A percentile compares a stretch with the other conserved stretches of the same genome.
Evolutionary conservation across 331 rosid genomes (phyloP).

Genomic region (Acacia concinna): DNA sequence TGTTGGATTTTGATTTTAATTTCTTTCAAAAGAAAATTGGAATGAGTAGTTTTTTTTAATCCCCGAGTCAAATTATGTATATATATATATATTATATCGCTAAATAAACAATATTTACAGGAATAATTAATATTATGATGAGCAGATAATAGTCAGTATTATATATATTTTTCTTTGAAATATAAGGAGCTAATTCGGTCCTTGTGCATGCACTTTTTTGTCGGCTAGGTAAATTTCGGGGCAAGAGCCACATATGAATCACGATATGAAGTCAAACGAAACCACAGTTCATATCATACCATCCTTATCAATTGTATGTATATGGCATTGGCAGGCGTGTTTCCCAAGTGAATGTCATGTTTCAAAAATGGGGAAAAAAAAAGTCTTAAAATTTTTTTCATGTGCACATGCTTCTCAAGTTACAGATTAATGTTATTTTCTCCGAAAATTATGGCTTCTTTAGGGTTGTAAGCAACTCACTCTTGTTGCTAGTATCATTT

Average conservation of each 20-base stretch:
- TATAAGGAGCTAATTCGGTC: neutral
- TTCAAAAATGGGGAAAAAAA: neutral
- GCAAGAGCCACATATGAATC: neutral
- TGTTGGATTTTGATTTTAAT: neutral
- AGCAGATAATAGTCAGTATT: neutral
- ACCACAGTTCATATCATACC: neutral
- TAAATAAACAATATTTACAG: neutral
- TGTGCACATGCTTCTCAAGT: neutral
- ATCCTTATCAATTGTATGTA: no score
- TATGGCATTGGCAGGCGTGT: neutral
- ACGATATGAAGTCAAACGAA: neutral
- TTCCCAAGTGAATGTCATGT: neutral
- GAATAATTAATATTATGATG: neutral
- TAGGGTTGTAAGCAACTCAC: neutral
- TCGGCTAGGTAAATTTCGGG: neutral
- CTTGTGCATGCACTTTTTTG: neutral
- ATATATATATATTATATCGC: no score
- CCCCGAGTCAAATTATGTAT: neutral
- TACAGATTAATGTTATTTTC: no score
- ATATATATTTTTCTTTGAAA: neutral
- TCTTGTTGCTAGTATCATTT: no score
- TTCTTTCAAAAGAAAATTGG: neutral
- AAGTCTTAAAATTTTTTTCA: neutral
- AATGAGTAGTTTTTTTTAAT: neutral
- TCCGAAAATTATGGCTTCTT: neutral